Base-by-base conservation (phyloP, 208 protist genomes). In the Leishmania arabica region DNA sequence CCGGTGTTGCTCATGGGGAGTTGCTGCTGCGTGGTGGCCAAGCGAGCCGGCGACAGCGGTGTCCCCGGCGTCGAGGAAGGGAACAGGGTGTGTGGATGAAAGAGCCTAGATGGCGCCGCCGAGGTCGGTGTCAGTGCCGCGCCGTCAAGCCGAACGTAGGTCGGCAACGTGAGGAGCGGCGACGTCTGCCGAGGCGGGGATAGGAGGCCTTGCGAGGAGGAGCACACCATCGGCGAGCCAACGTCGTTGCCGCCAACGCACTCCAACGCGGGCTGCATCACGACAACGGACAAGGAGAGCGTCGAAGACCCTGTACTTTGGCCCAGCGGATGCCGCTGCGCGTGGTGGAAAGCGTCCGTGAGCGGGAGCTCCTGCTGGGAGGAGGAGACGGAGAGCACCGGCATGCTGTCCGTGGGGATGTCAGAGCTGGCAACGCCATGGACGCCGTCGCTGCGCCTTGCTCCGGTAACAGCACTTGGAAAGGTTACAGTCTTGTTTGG, bases 251-350 rank as follows among this genome's bases (percentile, higher is more conserved):
- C 58, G 27, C 58, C 49, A 0, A 53, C 58, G n/a, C 82, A 77
- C 64, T 79, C 72, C 42, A 85, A 58, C 9, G 82, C 42, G n/a
- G 82, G 82, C n/a, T 70, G 77, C 77, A 85, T 54, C 60, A 85
- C 73, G 2, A 85, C 82, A 15, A 85, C 72, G 13, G 82, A 79
- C 64, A 42, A 49, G 1, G 82, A 84, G 3, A 56, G 69, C 17
- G 65, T 77, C n/a, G 53, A 73, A 17, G 75, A 64, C 3, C 45
- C 45, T 11, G 75, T 31, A 42, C 73, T 60, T 24, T 53, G 47
- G 34, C 65, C 31, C 13, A 31, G 5, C 47, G 31, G 74, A 72
- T n/a, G 81, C 31, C n/a, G 58, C 58, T 58, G 24, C 8, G 58
- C 31, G 21, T 69, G 19, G 24, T 47, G 56, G 17, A 21, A 34